Percentiles rank a stretch among this genome's conserved stretches.
phyloP scores from a whole-genome alignment of 768 basidiomycete species.

The Rhodotorula paludigena region DNA sequence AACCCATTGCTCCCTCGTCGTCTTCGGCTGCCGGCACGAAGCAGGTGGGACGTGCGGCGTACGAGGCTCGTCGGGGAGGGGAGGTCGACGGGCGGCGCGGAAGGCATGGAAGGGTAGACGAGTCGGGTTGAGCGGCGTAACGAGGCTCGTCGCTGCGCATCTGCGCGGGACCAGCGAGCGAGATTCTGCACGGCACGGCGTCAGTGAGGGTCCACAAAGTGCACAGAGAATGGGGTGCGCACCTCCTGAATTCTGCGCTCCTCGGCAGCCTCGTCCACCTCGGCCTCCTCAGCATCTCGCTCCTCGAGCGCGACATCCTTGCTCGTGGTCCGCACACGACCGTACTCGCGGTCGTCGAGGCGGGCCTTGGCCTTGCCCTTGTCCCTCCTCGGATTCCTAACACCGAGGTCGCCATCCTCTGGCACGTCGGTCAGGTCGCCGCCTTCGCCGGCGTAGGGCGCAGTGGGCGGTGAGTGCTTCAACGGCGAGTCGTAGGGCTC shows the following conservation, averaged over 20 bases:
- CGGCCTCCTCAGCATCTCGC: constrained; percentile 81
- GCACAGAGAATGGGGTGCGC: background rate
- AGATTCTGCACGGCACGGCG: background rate
- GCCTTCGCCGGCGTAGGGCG: background rate
- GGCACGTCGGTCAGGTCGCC: background rate
- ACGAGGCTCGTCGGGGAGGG: background rate
- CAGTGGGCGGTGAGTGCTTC: background rate
- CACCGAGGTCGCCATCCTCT: constrained; percentile 1
- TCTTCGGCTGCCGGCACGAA: background rate
- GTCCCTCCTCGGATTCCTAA: too few relatives aligned
- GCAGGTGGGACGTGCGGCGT: background rate
- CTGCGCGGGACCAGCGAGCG: constrained; percentile 1
- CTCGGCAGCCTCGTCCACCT: constrained; percentile 53
- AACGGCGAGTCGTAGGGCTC: constrained; percentile 2
- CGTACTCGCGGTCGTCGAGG: background rate
- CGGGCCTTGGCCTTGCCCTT: background rate
- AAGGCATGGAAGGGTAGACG: background rate
- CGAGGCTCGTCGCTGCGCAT: constrained; percentile 6
- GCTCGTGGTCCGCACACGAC: constrained; percentile 58
- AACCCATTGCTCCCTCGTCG: background rate
- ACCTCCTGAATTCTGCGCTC: constrained; percentile 1
- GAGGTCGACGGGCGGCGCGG: background rate
- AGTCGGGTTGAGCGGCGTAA: background rate
- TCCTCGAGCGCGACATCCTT: constrained; percentile 80
- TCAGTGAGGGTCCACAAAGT: background rate